These are phyloP conservation scores for Cryphonectria radicalis DNA, from an alignment of 2,329 filamentous ascomycete species.

Conservation along the genomic window DNA sequence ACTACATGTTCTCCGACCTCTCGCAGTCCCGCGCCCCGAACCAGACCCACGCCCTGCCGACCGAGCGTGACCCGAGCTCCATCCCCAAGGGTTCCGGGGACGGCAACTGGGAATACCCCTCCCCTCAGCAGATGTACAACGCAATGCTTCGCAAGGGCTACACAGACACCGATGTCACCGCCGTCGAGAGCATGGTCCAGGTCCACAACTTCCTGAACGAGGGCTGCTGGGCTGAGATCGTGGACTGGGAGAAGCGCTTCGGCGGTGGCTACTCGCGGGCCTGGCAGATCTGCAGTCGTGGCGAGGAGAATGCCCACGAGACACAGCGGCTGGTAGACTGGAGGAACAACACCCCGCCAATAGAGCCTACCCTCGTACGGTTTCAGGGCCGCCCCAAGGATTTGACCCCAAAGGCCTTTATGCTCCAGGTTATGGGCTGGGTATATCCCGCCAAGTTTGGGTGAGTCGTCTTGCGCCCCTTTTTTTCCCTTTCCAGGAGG, in stretches of 20 bases:
- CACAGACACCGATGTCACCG: slow-evolving; percentile 89
- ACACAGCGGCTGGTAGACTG: slow-evolving; percentile 45
- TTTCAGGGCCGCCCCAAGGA: slow-evolving; percentile 92
- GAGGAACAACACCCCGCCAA: slow-evolving; percentile 48
- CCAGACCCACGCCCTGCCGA: slow-evolving; percentile 76
- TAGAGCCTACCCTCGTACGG: slow-evolving; percentile 74
- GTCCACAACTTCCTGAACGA: slow-evolving; percentile 99
- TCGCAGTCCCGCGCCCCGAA: slow-evolving; percentile 77
- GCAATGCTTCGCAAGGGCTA: slow-evolving; percentile 95
- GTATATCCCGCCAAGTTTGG: slow-evolving; percentile 79
- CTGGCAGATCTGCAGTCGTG: slow-evolving; percentile 74
- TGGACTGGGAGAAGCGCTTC: slow-evolving; percentile 91
- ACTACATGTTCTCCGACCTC: slow-evolving; percentile 92
- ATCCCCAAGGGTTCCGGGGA: slow-evolving; percentile 85
- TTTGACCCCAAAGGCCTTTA: slow-evolving; percentile 86
- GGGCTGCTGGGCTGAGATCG: slow-evolving; percentile 93
- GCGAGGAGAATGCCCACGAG: slow-evolving; percentile 64
- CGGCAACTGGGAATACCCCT: slow-evolving; percentile 95
- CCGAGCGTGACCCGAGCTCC: slow-evolving; percentile 80
- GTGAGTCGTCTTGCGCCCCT: slow-evolving; percentile 50
- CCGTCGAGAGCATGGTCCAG: slow-evolving; percentile 95
- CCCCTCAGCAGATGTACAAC: slow-evolving; percentile 99
- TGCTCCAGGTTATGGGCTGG: slow-evolving; percentile 79
- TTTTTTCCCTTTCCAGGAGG: neutral
- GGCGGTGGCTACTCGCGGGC: slow-evolving; percentile 71